Evolutionary conservation across 2,329 filamentous ascomycete species (phyloP), one percentile per base, ranked within the genome.

Genomic region (Phyllosticta paracitricarpa): DNA sequence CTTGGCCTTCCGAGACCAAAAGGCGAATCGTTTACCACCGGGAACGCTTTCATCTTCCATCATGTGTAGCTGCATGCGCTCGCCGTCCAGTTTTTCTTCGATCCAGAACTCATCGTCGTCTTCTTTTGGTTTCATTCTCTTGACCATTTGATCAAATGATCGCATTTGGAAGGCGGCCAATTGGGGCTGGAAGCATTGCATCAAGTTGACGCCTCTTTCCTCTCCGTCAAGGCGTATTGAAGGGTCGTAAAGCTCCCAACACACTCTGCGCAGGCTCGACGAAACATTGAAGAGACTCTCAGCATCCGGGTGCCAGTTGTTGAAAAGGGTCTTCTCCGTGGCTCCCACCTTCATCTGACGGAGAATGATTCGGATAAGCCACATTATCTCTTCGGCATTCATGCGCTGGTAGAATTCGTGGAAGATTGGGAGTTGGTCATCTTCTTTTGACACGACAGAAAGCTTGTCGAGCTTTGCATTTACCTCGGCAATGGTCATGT

Each of bases 31-130:
- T 61, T 81, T 85, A 0, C 90, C 89, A 0, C 91, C 91, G 0
- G 84, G 81, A 0, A 85, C 77, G 0, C 73, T 75, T 3, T 84
- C 77, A 66, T 97, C 90, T 62, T 88, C 80, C 12, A 84, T 75
- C 88, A 97, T 92, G 73, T 99, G 94, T 71, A 99, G 81, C 73
- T 99, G 94, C 87, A 99, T 97, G 26, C 94, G 84, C 75, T 99
- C 94, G 1, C 94, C 94, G 67, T 99, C 94, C 8, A 99, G 79
- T 74, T 99, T 99, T 76, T 99, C 94, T 73, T 99, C 94, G 56
- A 97, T 94, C 91, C 92, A 97, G 70, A 95, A 99, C 8, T 88
- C 84, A 0, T 82, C 79, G 58, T 95, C 86, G 0, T 89, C 85
- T 25, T 87, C 82, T 0, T 84, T 87, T 0, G 82, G 79, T 2